Evolutionary conservation across 129 eudicot genomes (phyloP).

Genomic region (Escallonia herrerae): DNA sequence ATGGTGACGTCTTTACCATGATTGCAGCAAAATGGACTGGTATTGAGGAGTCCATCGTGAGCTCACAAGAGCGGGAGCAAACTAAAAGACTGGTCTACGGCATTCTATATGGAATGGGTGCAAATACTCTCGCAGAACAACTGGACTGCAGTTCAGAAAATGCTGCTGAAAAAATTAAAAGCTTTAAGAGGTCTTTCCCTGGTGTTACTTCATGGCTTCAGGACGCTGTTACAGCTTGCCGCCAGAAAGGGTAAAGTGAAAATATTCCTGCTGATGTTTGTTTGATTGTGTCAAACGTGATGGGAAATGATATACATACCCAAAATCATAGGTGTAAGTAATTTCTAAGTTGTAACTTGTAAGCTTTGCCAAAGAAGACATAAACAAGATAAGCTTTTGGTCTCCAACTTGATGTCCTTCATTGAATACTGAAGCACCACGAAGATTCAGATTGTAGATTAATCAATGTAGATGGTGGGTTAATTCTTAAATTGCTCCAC

Average conservation of each 20-base stretch:
- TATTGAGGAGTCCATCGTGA: constrained; percentile 52
- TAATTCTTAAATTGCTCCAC: too few species aligned
- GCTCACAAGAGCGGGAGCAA: constrained; percentile 77
- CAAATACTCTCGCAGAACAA: constrained; percentile 81
- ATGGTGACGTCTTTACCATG: constrained; percentile 78
- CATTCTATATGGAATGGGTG: constrained; percentile 91
- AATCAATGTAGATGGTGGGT: too few species aligned
- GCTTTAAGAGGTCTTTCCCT: constrained; percentile 77
- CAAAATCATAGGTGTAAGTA: neutral
- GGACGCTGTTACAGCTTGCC: constrained; percentile 71
- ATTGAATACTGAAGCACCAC: too few species aligned
- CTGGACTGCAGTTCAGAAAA: constrained; percentile 80
- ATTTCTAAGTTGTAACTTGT: neutral
- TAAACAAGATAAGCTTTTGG: neutral
- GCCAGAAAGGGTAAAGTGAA: constrained; percentile 63
- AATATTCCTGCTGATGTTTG: neutral
- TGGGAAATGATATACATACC: too few species aligned
- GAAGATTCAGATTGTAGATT: too few species aligned
- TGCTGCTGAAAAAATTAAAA: constrained; percentile 72
- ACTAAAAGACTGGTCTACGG: constrained; percentile 89
- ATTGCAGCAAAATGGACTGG: constrained; percentile 87
- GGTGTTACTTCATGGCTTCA: constrained; percentile 94
- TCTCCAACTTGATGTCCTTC: neutral
- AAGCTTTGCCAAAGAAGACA: neutral
- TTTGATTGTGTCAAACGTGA: neutral